These are phyloP conservation scores for Yarrowia osloensis DNA, from an alignment of 805 yeast genomes.

Conservation along the genomic window DNA sequence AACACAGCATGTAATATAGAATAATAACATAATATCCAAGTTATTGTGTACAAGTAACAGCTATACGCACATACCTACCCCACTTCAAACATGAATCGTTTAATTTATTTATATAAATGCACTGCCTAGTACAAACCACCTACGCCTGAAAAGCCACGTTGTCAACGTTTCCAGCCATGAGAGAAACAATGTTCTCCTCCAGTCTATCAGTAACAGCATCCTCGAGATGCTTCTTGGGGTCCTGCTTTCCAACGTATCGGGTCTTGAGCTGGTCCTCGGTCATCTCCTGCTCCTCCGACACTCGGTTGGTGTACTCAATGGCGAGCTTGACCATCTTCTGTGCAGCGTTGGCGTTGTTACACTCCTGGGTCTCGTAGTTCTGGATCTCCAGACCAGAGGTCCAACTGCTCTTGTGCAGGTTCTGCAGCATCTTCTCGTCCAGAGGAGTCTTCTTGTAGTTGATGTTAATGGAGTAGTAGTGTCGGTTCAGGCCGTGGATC, in stretches of 20 bases:
- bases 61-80: neutral
- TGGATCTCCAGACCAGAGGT: conserved; percentile 81
- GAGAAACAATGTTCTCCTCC: conserved; percentile 86
- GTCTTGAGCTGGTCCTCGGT: conserved; percentile 88
- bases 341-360: conserved; percentile 69
- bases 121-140: conserved; percentile 4
- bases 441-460: conserved; percentile 89
- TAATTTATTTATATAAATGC: conserved; percentile 10
- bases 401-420: conserved; percentile 95
- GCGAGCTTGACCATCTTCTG: conserved; percentile 86
- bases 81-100: neutral
- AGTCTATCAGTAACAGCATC: conserved; percentile 84
- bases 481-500: conserved; percentile 95
- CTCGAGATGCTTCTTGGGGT: conserved; percentile 94
- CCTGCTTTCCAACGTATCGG: conserved; percentile 97
- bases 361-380: conserved; percentile 77
- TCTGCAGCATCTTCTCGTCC: conserved; percentile 91
- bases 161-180: conserved; percentile 86
- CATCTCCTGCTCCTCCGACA: conserved; percentile 87
- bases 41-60: no score
- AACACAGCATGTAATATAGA: neutral
- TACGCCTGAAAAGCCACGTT: conserved; percentile 77
- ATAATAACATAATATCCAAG: neutral
- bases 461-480: conserved; percentile 91
- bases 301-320: conserved; percentile 82